A percentile compares a stretch with the other conserved stretches of the same genome.
Evolutionary conservation across 495 filamentous ascomycete species (phyloP).

Genomic region (Penicillium salamii): DNA sequence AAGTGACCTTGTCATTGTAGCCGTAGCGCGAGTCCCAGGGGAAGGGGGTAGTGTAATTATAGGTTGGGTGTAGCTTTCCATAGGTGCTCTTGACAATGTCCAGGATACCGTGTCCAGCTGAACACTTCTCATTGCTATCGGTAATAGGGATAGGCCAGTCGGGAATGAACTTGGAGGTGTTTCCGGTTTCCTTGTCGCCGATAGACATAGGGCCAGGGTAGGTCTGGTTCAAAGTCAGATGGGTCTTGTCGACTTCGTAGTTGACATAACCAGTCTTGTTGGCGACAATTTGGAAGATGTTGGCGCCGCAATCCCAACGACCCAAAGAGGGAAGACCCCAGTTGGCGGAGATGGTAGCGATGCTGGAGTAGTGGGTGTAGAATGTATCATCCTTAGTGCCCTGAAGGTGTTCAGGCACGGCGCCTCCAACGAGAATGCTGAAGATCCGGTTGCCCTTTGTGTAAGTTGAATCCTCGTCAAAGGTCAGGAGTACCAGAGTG

Average conservation of each 20-base stretch:
- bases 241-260: constrained; percentile 42
- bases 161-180: constrained; percentile 24
- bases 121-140: constrained; percentile 30
- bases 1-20: constrained; percentile 29
- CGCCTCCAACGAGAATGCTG: constrained; percentile 62
- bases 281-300: constrained; percentile 61
- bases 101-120: constrained; percentile 43
- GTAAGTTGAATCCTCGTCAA: constrained; percentile 65
- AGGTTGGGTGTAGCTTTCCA: constrained; percentile 21
- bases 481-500: constrained; percentile 49
- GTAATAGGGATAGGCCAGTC: constrained; percentile 44
- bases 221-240: constrained; percentile 43
- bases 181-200: constrained; percentile 13
- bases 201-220: constrained; percentile 44
- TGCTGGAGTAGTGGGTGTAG: constrained; percentile 71
- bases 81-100: constrained; percentile 39
- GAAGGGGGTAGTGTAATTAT: constrained; percentile 42
- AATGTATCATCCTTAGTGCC: constrained; percentile 62
- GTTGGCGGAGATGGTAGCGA: constrained; percentile 66
- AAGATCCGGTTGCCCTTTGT: constrained; percentile 52
- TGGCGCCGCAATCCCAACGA: constrained; percentile 70
- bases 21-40: constrained; percentile 16
- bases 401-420: constrained; percentile 53
- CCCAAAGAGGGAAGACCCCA: constrained; percentile 66
- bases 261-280: constrained; percentile 57